Conservation (phyloP, 1,284 basidiomycete species). For the Binderoboletus segoi region DNA sequence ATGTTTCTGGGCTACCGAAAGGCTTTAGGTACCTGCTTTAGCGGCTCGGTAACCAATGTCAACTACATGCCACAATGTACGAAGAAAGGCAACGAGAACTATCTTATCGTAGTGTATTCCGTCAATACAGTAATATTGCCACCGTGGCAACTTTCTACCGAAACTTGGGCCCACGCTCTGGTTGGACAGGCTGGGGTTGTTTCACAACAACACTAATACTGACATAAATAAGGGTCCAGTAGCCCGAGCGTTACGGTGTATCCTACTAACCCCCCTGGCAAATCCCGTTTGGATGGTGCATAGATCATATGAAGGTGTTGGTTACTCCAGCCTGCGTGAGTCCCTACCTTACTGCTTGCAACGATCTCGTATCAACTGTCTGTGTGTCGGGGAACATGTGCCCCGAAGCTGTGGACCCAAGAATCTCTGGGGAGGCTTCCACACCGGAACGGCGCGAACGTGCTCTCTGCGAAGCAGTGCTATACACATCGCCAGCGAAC, state of each 20-base stretch:
- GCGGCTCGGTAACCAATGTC: conserved; percentile 3
- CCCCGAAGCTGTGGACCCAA: conserved; percentile 5
- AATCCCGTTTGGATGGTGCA: conserved; percentile 7
- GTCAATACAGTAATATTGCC: no score
- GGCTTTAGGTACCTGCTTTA: conserved; percentile 53
- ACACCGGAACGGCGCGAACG: conserved; percentile 1
- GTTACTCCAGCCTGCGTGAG: conserved; percentile 24
- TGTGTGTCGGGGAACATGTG: neutral
- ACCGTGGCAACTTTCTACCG: no score
- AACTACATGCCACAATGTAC: neutral
- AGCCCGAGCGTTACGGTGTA: no score
- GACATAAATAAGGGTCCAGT: no score
- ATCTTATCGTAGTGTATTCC: no score
- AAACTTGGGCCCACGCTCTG: no score
- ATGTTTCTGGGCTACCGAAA: conserved; percentile 30
- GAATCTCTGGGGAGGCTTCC: conserved; percentile 10
- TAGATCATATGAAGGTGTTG: conserved; percentile 4
- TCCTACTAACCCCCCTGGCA: neutral
- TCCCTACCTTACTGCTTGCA: neutral
- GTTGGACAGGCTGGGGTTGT: no score
- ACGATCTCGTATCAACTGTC: neutral
- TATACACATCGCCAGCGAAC: neutral
- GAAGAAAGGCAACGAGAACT: no score
- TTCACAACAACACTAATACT: neutral
- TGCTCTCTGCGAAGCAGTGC: neutral